phyloP scores from a whole-genome alignment of 2,329 filamentous ascomycete species.

The Stachybotrys chartarum region DNA sequence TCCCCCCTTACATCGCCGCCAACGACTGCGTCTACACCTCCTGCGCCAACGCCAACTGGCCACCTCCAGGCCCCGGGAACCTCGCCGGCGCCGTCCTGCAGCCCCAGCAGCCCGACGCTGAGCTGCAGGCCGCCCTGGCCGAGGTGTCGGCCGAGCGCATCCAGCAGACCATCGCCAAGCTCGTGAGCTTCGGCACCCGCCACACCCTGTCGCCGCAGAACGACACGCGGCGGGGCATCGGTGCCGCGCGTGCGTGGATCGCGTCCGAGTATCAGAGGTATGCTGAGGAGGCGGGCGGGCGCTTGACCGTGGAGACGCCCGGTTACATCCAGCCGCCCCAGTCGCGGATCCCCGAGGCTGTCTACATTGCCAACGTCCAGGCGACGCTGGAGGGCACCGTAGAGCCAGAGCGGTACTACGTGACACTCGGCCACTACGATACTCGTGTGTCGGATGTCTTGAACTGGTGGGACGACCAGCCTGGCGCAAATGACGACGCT shows the following conservation, averaged over 20 bases:
- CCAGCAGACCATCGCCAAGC: slow-evolving; percentile 41
- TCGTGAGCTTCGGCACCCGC: slow-evolving; percentile 49
- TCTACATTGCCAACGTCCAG: slow-evolving; percentile 45
- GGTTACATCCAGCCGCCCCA: slow-evolving; percentile 43
- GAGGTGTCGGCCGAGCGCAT: slow-evolving; percentile 33
- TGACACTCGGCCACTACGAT: slow-evolving; percentile 51
- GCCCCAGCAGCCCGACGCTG: slow-evolving; percentile 12
- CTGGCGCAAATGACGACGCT: slow-evolving; percentile 52
- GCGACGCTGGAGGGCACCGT: slow-evolving; percentile 42
- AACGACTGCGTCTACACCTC: slow-evolving; percentile 6
- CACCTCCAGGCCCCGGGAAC: slow-evolving; percentile 7
- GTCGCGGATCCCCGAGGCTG: slow-evolving; percentile 39
- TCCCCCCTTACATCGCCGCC: slow-evolving; percentile 3
- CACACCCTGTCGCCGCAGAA: slow-evolving; percentile 49
- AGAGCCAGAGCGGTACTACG: slow-evolving; percentile 40
- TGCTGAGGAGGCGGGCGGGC: slow-evolving; percentile 39
- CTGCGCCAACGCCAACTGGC: slow-evolving; percentile 15
- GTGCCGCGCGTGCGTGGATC: slow-evolving; percentile 51
- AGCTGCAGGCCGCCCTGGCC: slow-evolving; percentile 14
- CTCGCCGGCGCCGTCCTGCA: slow-evolving; percentile 9
- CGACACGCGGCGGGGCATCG: slow-evolving; percentile 42
- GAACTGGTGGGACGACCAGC: slow-evolving; percentile 44
- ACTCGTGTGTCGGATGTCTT: slow-evolving; percentile 40
- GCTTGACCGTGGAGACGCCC: slow-evolving; percentile 41
- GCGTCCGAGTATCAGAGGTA: slow-evolving; percentile 39